Conservation (phyloP, 352 stramenopile species). For the Phytophthora palmivora region DNA sequence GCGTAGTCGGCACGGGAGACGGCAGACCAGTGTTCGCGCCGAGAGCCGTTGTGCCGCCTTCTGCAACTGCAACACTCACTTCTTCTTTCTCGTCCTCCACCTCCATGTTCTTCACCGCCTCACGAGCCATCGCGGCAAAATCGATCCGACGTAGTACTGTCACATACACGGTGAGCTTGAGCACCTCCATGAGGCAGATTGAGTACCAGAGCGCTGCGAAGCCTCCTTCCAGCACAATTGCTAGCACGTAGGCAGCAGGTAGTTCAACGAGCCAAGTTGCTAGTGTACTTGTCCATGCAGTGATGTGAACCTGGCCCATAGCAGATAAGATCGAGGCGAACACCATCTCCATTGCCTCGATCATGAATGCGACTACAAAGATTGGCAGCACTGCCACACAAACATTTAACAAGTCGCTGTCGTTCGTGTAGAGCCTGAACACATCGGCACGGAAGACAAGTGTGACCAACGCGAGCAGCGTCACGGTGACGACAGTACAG, state of each 20-base stretch:
- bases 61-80: slow-evolving; percentile 27
- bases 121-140: slow-evolving; percentile 28
- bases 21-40: slow-evolving; percentile 34
- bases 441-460: slow-evolving; percentile 33
- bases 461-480: slow-evolving; percentile 25
- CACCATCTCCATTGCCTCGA: slow-evolving; percentile 40
- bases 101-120: slow-evolving; percentile 40
- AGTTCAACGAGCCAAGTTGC: slow-evolving; percentile 35
- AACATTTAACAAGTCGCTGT: slow-evolving; percentile 32
- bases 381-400: slow-evolving; percentile 32
- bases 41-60: slow-evolving; percentile 31
- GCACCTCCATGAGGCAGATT: slow-evolving; percentile 40
- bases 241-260: slow-evolving; percentile 29
- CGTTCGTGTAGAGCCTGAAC: slow-evolving; percentile 37
- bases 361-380: slow-evolving; percentile 38
- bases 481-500: slow-evolving; percentile 33
- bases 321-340: slow-evolving; percentile 36
- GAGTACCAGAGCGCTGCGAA: slow-evolving; percentile 40
- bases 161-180: slow-evolving; percentile 35
- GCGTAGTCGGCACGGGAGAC: slow-evolving; percentile 31
- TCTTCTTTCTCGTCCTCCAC: slow-evolving; percentile 34
- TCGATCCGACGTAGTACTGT: slow-evolving; percentile 34
- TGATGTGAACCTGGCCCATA: slow-evolving; percentile 38
- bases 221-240: slow-evolving; percentile 27
- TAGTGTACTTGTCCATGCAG: slow-evolving; percentile 35